Conservation (phyloP, 2,329 filamentous ascomycete genomes). For the Leptographium flavum region DNA sequence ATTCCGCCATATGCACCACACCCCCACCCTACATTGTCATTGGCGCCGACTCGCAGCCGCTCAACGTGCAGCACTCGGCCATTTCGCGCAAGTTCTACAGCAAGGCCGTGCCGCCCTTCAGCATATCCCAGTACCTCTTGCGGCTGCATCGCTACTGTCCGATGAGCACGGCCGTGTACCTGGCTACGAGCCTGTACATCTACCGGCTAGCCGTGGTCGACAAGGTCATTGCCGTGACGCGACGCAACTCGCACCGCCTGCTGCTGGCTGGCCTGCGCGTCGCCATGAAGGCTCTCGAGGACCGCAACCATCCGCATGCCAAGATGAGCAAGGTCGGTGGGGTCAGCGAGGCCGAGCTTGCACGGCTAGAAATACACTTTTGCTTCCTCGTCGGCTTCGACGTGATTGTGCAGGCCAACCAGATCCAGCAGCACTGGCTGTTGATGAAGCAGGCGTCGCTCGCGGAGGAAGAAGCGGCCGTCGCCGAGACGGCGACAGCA, state of each 20-base stretch:
- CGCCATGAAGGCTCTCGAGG: slow-evolving; percentile 90
- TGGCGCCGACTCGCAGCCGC: slow-evolving; percentile 55
- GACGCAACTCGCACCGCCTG: slow-evolving; percentile 73
- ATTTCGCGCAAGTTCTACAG: slow-evolving; percentile 90
- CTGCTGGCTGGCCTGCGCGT: slow-evolving; percentile 73
- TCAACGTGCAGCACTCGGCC: slow-evolving; percentile 66
- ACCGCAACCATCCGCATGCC: slow-evolving; percentile 72
- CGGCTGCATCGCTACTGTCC: slow-evolving; percentile 85
- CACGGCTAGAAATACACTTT: slow-evolving; percentile 76
- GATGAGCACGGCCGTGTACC: slow-evolving; percentile 85
- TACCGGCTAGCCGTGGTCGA: slow-evolving; percentile 68
- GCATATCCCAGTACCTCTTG: slow-evolving; percentile 69
- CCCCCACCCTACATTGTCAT: slow-evolving; percentile 41
- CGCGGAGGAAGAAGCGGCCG: slow-evolving; percentile 7
- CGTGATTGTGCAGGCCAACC: slow-evolving; percentile 46
- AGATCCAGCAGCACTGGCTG: slow-evolving; percentile 51
- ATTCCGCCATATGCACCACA: slow-evolving; percentile 12
- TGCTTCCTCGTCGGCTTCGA: slow-evolving; percentile 80
- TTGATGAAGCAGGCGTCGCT: slow-evolving; percentile 31
- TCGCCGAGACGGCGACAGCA: neutral
- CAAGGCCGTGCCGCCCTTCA: slow-evolving; percentile 71
- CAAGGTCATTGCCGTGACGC: slow-evolving; percentile 64
- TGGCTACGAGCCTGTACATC: slow-evolving; percentile 80
- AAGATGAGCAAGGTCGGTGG: slow-evolving; percentile 81
- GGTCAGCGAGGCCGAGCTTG: slow-evolving; percentile 68